A percentile compares a stretch with the other conserved stretches of the same genome.
These are phyloP conservation scores for Boletus hoseneyae DNA, from an alignment of 1,284 basidiomycete species.

Conservation along the genomic window DNA sequence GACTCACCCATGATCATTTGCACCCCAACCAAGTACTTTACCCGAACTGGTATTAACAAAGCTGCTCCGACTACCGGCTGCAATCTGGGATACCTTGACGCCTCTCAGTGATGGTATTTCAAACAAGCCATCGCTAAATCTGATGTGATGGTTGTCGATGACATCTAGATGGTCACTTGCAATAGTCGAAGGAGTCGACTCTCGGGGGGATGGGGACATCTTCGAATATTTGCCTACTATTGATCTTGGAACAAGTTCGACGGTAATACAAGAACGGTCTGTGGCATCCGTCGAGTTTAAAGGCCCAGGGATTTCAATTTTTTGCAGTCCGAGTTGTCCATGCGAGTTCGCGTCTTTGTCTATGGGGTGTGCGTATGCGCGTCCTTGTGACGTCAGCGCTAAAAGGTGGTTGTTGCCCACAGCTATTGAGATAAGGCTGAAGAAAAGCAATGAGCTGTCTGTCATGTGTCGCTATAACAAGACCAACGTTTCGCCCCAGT, in stretches of 20 bases:
- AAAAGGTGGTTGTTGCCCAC: conserved; percentile 82
- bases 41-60: conserved; percentile 71
- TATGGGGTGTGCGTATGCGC: conserved; percentile 79
- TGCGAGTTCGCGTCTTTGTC: conserved; percentile 76
- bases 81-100: conserved; percentile 65
- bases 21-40: conserved; percentile 86
- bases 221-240: conserved; percentile 53
- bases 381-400: conserved; percentile 78
- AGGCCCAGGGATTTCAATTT: conserved; percentile 51
- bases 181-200: conserved; percentile 20
- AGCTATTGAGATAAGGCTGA: conserved; percentile 69
- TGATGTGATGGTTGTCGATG: conserved; percentile 50
- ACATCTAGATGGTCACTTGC: conserved; percentile 33
- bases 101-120: conserved; percentile 78
- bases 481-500: conserved; percentile 54
- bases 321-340: conserved; percentile 82
- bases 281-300: conserved; percentile 22
- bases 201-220: conserved; percentile 37
- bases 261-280: conserved; percentile 37
- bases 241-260: conserved; percentile 61
- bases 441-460: conserved; percentile 11
- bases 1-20: conserved; percentile 75
- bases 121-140: conserved; percentile 72
- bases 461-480: not conserved
- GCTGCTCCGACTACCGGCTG: conserved; percentile 72